Percentiles rank a stretch among this genome's conserved stretches.
Evolutionary conservation across 2,329 filamentous ascomycete species (phyloP).

Genomic region (Hypoxylon sp.): DNA sequence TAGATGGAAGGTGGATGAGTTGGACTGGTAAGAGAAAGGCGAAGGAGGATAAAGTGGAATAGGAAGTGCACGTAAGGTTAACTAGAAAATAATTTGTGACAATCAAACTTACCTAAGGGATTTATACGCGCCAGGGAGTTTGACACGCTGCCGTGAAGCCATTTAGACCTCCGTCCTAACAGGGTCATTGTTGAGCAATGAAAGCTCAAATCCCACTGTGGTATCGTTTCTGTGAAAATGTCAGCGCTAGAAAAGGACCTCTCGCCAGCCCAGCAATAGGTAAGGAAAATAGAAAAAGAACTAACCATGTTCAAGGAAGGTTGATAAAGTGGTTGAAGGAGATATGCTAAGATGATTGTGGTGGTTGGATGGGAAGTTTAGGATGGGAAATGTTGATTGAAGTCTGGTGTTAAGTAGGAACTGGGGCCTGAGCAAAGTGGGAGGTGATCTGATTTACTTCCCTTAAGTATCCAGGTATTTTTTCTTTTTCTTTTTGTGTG

Average conservation of each 20-base stretch:
- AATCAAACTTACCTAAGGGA: background rate
- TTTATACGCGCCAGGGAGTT: background rate
- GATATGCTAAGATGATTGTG: background rate
- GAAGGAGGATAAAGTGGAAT: background rate
- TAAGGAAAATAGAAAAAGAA: background rate
- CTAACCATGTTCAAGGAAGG: background rate
- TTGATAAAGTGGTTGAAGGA: background rate
- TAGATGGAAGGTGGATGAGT: background rate
- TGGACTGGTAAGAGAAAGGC: background rate
- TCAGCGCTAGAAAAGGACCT: background rate
- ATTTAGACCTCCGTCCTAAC: background rate
- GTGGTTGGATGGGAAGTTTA: background rate
- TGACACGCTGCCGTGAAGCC: background rate
- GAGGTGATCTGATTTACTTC: background rate
- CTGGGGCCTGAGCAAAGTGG: background rate
- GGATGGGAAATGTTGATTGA: background rate
- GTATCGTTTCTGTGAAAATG: background rate
- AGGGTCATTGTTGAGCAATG: background rate
- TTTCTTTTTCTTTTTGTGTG: constrained; percentile 1
- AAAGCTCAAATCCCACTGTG: no score
- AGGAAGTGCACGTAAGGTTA: background rate
- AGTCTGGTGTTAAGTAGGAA: background rate
- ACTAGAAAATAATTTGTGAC: background rate
- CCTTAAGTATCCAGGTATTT: background rate
- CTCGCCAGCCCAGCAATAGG: no score